Evolutionary conservation across 1,284 basidiomycete species (phyloP), one percentile per base, ranked within the genome.

Genomic region (Abortiporus biennis): DNA sequence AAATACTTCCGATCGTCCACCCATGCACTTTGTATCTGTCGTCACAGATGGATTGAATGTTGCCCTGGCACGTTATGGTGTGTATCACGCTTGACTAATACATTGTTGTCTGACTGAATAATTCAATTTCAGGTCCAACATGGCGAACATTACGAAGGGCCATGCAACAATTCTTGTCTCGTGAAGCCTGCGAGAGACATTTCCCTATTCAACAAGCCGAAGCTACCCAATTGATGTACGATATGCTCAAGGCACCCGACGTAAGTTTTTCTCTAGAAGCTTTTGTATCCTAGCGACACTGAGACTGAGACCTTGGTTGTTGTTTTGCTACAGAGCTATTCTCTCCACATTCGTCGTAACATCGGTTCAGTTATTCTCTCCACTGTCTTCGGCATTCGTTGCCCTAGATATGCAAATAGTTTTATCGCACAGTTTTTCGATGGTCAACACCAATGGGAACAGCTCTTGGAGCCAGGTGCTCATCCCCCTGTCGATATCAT

Each of bases 401-500:
- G 51, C 16, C 57, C 62, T 2, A 52, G 53, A 29, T 56, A 53
- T 40, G 47, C 53, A 17, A 54, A 52, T 20, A 38, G 39, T 1
- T 53, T 57, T 16, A 46, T 54, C 8, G 45, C 47, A 3, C 49
- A 47, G 19, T 61, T 62, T 40, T 59, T 54, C 43, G 43, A 59
- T 9, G 48, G 46, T 21, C 47, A 55, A 21, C 51, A 59, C 25
- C 47, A 51, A 13, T 61, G 53, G 53, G 55, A 56, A 34, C 38
- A 49, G 17, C 42, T 56, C 6, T 47, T 62, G 29, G 57, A 42
- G 36, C 57, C 60, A 9, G 62, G 63, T 33, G 48, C 56, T 20
- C 53, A 57, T 20, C 60, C 66, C 6, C 63, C 64, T 13, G 40
- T 66, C 12, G 63, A 65, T 38, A 40, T 64, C 4, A 43, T 66